Base-by-base conservation (phyloP, 371 early-diverging fungal genomes). In the Mortierella sp. region DNA sequence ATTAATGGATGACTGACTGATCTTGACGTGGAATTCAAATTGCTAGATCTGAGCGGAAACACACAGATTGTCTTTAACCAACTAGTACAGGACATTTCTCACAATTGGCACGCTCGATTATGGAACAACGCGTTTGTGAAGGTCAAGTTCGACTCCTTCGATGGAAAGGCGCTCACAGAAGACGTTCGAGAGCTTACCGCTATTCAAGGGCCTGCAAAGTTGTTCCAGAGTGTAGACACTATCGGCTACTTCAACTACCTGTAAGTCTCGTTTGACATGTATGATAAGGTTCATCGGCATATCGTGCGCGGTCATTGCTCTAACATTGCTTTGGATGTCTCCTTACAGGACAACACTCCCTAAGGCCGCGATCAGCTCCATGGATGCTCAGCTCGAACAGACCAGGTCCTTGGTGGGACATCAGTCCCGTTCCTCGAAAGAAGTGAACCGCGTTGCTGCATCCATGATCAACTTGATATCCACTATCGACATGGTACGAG, bases 151-250 rank as follows among this genome's bases (percentile, higher is more conserved):
- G 77, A 71, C 43, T 69, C 67, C 25, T 63, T 60, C 46, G 60
- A 43, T 10, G 77, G 71, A 24, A 78, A 78, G 46, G 53, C 63
- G 19, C 52, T 70, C 69, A 52, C 57, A 54, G 54, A 57, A 79
- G 83, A 79, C 44, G 67, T 71, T 10, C 41, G 63, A 48, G 74
- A 79, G 49, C 60, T 63, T 44, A 52, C 66, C 16, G 71, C 86
- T 25, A 77, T 83, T 29, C 79, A 81, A 43, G 88, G 90, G 14
- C 82, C 90, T 0, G 80, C 82, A 17, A 81, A 78, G 55, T 45
- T 90, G 31, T 88, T 84, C 62, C 83, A 90, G 63, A 85, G 84
- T 40, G 86, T 87, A 21, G 83, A 85, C 52, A 83, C 86, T 12
- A 52, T 82, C 49, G 76, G 79, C 1, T 88, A 87, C 61, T 83